Conservation (phyloP, 2,329 filamentous ascomycete genomes). For the Xenoacremonium recifei region DNA sequence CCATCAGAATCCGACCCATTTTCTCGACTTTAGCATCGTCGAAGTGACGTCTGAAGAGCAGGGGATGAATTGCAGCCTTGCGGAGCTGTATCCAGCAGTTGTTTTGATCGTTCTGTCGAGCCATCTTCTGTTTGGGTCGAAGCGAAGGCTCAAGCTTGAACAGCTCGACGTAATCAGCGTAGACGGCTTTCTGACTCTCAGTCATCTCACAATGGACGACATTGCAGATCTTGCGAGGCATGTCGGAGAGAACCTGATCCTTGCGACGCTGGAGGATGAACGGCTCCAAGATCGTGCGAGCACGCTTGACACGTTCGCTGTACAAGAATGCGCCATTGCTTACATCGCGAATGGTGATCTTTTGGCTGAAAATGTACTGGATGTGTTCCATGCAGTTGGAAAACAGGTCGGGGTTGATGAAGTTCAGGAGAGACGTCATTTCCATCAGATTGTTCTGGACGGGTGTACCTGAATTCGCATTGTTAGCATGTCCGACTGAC, state of each 20-base stretch:
- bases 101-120: slow-evolving; percentile 53
- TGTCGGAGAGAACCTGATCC: slow-evolving; percentile 79
- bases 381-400: slow-evolving; percentile 73
- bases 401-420: slow-evolving; percentile 88
- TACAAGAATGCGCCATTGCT: slow-evolving; percentile 83
- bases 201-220: slow-evolving; percentile 83
- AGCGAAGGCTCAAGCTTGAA: slow-evolving; percentile 62
- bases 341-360: slow-evolving; percentile 78
- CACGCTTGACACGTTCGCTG: slow-evolving; percentile 79
- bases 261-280: slow-evolving; percentile 96
- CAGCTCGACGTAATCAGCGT: slow-evolving; percentile 62
- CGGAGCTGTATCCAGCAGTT: slow-evolving; percentile 88
- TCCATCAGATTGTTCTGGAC: slow-evolving; percentile 94
- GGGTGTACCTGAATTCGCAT: slow-evolving; percentile 68
- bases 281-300: slow-evolving; percentile 88
- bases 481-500: too few species aligned
- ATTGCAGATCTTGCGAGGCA: slow-evolving; percentile 75
- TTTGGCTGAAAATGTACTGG: slow-evolving; percentile 87
- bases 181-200: slow-evolving; percentile 68
- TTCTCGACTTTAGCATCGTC: slow-evolving; percentile 70
- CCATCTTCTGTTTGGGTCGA: slow-evolving; percentile 47
- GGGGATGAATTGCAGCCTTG: slow-evolving; percentile 87
- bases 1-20: slow-evolving; percentile 76
- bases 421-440: slow-evolving; percentile 85
- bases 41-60: slow-evolving; percentile 83